These are phyloP conservation scores for Eucalyptus polyanthemos DNA, from an alignment of 345 rosid species.

Conservation along the genomic window DNA sequence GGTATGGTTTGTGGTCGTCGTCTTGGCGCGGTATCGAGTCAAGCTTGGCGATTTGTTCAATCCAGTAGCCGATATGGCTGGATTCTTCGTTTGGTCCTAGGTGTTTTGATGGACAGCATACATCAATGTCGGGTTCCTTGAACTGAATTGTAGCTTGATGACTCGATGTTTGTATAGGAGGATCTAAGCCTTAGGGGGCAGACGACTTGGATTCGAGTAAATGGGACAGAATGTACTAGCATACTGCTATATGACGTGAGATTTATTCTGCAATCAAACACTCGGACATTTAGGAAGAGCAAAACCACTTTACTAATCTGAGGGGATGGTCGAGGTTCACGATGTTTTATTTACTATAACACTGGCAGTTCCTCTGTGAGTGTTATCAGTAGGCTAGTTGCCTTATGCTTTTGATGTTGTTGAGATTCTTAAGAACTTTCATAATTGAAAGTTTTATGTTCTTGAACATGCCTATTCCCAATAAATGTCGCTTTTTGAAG, in stretches of 20 bases:
- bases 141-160: background rate
- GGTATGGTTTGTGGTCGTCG: background rate
- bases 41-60: background rate
- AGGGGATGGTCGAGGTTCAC: background rate
- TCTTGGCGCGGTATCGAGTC: background rate
- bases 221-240: background rate
- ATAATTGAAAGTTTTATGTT: background rate
- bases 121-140: background rate
- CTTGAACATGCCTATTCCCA: background rate
- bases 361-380: background rate
- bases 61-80: background rate
- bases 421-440: background rate
- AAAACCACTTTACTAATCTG: background rate
- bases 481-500: background rate
- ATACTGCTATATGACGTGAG: background rate
- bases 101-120: background rate
- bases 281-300: background rate
- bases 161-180: background rate
- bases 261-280: background rate
- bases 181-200: background rate
- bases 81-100: background rate
- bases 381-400: background rate
- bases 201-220: background rate
- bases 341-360: background rate
- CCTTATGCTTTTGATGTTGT: background rate